Percentiles rank a stretch among this genome's conserved stretches.
Conservation (phyloP, 2,329 filamentous ascomycete species). For the Trichoderma sp. region DNA sequence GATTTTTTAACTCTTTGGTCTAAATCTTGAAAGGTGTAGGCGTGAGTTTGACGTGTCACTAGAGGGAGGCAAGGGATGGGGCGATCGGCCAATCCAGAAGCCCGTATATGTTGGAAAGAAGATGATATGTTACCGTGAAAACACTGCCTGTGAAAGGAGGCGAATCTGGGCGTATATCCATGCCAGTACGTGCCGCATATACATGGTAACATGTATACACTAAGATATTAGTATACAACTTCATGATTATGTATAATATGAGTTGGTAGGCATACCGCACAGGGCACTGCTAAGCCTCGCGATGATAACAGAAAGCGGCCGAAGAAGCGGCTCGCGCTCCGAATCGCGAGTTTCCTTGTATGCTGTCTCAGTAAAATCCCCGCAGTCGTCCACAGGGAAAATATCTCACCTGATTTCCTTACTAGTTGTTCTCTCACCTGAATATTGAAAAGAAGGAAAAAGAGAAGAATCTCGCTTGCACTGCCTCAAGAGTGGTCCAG, state of each 20-base stretch:
- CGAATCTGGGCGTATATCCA: background rate
- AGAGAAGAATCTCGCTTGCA: conserved; percentile 6
- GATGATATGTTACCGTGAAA: background rate
- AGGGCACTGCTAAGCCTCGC: background rate
- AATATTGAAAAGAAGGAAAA: background rate
- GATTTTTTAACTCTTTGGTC: background rate
- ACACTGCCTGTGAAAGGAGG: background rate
- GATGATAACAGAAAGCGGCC: background rate
- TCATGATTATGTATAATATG: background rate
- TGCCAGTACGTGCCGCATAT: background rate
- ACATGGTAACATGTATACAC: background rate
- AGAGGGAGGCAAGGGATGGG: background rate
- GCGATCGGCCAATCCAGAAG: background rate
- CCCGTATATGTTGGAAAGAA: background rate
- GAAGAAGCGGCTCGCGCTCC: conserved; percentile 2
- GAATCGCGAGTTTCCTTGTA: background rate
- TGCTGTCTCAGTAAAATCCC: background rate
- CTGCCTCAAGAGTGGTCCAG: background rate
- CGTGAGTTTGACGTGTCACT: background rate
- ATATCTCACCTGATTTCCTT: background rate
- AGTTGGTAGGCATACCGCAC: background rate
- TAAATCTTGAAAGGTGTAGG: background rate
- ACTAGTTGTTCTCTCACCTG: background rate
- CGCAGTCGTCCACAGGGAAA: background rate
- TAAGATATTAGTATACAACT: background rate